These are phyloP conservation scores for Funneliformis mosseae DNA, from an alignment of 192 early-diverging fungal genomes.

Conservation along the genomic window DNA sequence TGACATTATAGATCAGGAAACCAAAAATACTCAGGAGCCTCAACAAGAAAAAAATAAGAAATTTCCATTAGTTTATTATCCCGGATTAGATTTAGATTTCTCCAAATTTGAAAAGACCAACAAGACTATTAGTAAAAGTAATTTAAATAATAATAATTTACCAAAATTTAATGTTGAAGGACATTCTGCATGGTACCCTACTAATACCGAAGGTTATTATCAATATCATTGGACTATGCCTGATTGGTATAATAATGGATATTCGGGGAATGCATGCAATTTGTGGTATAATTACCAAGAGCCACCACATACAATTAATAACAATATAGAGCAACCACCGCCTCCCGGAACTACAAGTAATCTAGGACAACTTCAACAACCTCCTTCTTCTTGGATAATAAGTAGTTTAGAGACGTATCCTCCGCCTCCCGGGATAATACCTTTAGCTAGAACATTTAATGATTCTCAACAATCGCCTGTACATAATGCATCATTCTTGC, in stretches of 20 bases:
- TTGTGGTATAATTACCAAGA: not conserved
- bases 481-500: not conserved
- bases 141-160: not conserved
- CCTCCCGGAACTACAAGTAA: not conserved
- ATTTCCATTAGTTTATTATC: slow-evolving; percentile 21
- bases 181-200: not conserved
- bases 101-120: not conserved
- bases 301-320: not conserved
- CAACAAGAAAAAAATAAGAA: not conserved
- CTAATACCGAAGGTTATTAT: not conserved
- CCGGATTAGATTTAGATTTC: slow-evolving; percentile 13
- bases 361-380: too few relatives aligned
- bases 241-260: not conserved
- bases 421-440: not conserved
- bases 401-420: not conserved
- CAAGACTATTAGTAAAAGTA: not conserved
- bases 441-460: not conserved
- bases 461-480: too few relatives aligned
- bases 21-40: not conserved
- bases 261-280: not conserved
- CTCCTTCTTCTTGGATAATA: not conserved
- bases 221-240: not conserved
- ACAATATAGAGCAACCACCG: not conserved
- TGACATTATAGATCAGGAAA: not conserved
- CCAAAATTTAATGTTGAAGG: not conserved